These are phyloP conservation scores for Blastomyces emzantsi DNA, from an alignment of 2,329 filamentous ascomycete species.

Conservation along the genomic window DNA sequence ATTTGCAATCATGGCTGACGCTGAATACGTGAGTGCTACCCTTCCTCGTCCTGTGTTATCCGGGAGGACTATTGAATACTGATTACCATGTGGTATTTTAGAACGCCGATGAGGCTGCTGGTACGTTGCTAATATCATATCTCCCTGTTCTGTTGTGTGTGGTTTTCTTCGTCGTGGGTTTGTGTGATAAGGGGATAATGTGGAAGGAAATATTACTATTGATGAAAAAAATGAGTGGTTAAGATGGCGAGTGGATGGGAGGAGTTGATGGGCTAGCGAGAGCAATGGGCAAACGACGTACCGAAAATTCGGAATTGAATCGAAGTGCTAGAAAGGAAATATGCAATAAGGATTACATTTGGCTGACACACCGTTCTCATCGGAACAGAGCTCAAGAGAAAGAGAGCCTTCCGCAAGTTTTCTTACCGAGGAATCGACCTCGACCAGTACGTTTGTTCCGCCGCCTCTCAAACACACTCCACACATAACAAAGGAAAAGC, in stretches of 20 bases:
- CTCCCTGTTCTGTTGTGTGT: conserved; percentile 16
- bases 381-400: conserved; percentile 90
- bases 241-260: background rate
- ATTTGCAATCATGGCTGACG: conserved; percentile 72
- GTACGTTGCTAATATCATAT: conserved; percentile 39
- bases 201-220: background rate
- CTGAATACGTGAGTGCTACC: conserved; percentile 65
- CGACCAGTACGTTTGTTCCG: conserved; percentile 69
- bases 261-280: too few species aligned
- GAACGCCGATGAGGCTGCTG: conserved; percentile 95
- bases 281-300: background rate
- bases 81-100: conserved; percentile 35
- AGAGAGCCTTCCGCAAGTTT: conserved; percentile 99
- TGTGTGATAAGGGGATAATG: background rate
- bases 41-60: conserved; percentile 14
- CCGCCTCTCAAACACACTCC: conserved; percentile 3
- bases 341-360: conserved; percentile 9
- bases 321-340: conserved; percentile 5
- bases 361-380: conserved; percentile 17
- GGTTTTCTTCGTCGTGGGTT: background rate
- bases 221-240: background rate
- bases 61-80: conserved; percentile 22
- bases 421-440: conserved; percentile 99
- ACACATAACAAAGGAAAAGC: conserved; percentile 18
- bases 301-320: background rate